These are phyloP conservation scores for Russula dissimulans DNA, from an alignment of 768 basidiomycete genomes.

Conservation along the genomic window DNA sequence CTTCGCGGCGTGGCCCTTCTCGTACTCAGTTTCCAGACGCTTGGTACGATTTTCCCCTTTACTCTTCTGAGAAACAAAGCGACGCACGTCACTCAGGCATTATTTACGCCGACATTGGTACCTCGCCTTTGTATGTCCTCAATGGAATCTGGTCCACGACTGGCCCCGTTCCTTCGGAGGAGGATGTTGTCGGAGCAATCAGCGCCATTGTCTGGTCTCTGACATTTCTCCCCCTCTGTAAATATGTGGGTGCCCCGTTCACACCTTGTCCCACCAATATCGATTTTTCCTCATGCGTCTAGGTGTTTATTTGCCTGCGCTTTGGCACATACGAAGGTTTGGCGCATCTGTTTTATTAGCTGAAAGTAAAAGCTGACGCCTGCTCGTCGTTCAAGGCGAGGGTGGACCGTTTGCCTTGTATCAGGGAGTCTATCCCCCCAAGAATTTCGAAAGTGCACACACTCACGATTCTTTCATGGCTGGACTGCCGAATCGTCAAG, in stretches of 20 bases:
- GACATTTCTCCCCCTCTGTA: constrained; percentile 48
- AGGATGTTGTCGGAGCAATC: constrained; percentile 56
- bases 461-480: constrained; percentile 20
- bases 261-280: neutral
- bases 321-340: constrained; percentile 48
- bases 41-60: constrained; percentile 19
- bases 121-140: constrained; percentile 54
- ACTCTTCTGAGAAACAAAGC: neutral
- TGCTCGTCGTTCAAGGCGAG: constrained; percentile 36
- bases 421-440: constrained; percentile 50
- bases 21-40: constrained; percentile 27
- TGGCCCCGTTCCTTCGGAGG: constrained; percentile 39
- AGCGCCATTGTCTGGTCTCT: constrained; percentile 59
- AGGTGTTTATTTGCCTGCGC: constrained; percentile 41
- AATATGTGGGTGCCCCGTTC: constrained; percentile 41
- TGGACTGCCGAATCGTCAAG: neutral
- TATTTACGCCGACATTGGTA: constrained; percentile 41
- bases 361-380: neutral
- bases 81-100: constrained; percentile 25
- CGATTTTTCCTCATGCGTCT: neutral
- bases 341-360: neutral
- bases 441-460: constrained; percentile 9
- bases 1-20: constrained; percentile 19
- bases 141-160: constrained; percentile 52
- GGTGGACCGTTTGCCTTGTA: constrained; percentile 60